Conservation (phyloP, 139 green algal species). For the Astrephomene gubernaculifera region DNA sequence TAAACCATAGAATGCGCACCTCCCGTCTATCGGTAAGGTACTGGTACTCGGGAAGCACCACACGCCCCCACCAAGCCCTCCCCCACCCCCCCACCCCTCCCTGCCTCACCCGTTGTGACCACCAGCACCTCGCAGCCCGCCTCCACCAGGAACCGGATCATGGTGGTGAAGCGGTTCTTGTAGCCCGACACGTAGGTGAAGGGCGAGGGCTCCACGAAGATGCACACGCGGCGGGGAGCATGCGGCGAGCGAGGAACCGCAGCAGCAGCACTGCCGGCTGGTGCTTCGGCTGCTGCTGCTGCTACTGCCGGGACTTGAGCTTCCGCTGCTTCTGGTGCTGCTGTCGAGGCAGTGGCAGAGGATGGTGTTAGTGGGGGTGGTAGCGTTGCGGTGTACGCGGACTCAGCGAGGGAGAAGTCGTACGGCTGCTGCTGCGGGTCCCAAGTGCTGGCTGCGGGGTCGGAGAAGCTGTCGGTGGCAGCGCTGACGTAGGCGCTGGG, state of each 20-base stretch:
- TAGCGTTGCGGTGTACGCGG: too few species aligned
- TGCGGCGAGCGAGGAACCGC: not conserved
- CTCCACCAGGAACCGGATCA: slow-evolving; percentile 87
- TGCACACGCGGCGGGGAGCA: slow-evolving; percentile 55
- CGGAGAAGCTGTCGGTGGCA: not conserved
- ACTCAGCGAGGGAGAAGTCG: too few species aligned
- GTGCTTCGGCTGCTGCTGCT: too few species aligned
- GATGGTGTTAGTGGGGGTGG: too few species aligned
- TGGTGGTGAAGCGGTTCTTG: slow-evolving; percentile 93
- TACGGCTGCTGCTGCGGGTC: slow-evolving; percentile 10
- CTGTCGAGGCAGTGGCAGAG: too few species aligned
- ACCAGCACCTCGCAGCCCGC: slow-evolving; percentile 89
- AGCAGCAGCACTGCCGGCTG: too few species aligned
- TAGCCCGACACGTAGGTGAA: slow-evolving; percentile 88
- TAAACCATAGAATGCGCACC: too few species aligned
- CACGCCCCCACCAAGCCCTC: not conserved
- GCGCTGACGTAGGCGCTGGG: not conserved
- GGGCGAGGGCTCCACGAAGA: slow-evolving; percentile 85
- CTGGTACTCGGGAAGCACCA: not conserved
- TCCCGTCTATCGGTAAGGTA: not conserved
- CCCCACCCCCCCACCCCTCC: not conserved
- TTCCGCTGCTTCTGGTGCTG: too few species aligned
- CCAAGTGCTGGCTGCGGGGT: slow-evolving; percentile 24
- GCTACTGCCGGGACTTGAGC: not conserved
- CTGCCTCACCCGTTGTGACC: slow-evolving; percentile 64